Evolutionary conservation across 2,329 filamentous ascomycete genomes (phyloP), one percentile per base, ranked within the genome.

Genomic region (Colletotrichum gloeosporioides): DNA sequence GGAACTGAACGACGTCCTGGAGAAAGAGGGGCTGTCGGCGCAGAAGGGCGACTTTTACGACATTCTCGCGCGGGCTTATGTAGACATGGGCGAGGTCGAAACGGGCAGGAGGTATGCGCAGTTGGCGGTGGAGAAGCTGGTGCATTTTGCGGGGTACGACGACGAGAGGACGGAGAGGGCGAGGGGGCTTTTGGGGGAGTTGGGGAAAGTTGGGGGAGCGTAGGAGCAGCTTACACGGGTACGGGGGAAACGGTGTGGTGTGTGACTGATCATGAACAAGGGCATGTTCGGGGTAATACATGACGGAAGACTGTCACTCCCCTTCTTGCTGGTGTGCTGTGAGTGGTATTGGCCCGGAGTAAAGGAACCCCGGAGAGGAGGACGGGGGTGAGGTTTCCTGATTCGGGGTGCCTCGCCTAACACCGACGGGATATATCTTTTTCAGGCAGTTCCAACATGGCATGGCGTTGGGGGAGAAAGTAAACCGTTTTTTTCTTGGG

Each of bases 11-110:
- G 65, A 74, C 9, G 44, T 81, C 18, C 71, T 78, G 61, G 71
- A 78, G 29, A 74, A 77, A 62, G 81, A 82, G 62, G 77, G 75
- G 4, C 63, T 82, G n/a, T 53, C 57, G 59, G 79, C 80, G 27
- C 80, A 81, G 31, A 39, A 79, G 6, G 79, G 81, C 8, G 81
- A 80, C 25, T 78, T 81, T 27, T 79, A 81, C 55, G 77, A 66
- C 36, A 78, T 79, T 6, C 29, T 81, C 4, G 79, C 80, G 4
- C 66, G 78, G 10, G 74, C 78, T 10, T 80, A 80, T 64, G 69
- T 73, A 12, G 69, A 72, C 25, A 75, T 80, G 57, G 80, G 80
- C 7, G 79, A 81, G 39, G 10, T 73, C 12, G 73, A 68, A 5
- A 44, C 68, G 65, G 81, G 79, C 13, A 75, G 49, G 53, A 74